Evolutionary conservation across 2,329 filamentous ascomycete genomes (phyloP), one percentile per base, ranked within the genome.

Genomic region (Venturia asperata): DNA sequence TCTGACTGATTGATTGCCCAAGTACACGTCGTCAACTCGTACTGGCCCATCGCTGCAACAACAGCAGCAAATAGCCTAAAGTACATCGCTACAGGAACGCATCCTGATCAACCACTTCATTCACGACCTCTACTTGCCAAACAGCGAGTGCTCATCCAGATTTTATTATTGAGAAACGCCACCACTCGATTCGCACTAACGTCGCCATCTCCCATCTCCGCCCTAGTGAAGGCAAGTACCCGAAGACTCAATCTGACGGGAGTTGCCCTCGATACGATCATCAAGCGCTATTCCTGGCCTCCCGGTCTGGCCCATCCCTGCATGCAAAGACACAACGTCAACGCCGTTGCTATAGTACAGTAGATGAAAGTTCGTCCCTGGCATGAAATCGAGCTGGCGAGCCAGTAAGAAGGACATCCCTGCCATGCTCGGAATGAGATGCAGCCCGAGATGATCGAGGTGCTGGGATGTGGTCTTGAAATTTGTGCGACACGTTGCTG

Each of bases 1-100:
- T 61, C 60, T 61, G 42, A 61, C 43, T 61, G 60, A 24, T 6
- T 34, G 42, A 61, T 61, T 61, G 60, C 24, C 39, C 7, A 61
- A 42, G 39, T 61, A 61, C 60, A 61, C 60, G 60, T 61, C 42
- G 60, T 61, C 60, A 39, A 42, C 39, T 27, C 17, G 60, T 42
- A 43, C 60, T 61, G 60, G 60, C 19, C 60, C 37, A 43, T 27
- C n/a, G 21, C 5, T n/a, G 21, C 34, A 21, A 61, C 10, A 10
- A 37, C 27, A 58, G 30, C 52, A 24, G 30, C n/a, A 27, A 37
- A 13, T 15, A n/a, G n/a, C n/a, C 37, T 39, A n/a, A 21, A 11
- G 52, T 37, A 37, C 52, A 58, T 58, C 30, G 30, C 52, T n/a
- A 58, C 37, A 58, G 52, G 13, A 58, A 58, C 52, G n/a, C 52